Base-by-base conservation (phyloP, 2,329 filamentous ascomycete species). In the Fulvia fulva region DNA sequence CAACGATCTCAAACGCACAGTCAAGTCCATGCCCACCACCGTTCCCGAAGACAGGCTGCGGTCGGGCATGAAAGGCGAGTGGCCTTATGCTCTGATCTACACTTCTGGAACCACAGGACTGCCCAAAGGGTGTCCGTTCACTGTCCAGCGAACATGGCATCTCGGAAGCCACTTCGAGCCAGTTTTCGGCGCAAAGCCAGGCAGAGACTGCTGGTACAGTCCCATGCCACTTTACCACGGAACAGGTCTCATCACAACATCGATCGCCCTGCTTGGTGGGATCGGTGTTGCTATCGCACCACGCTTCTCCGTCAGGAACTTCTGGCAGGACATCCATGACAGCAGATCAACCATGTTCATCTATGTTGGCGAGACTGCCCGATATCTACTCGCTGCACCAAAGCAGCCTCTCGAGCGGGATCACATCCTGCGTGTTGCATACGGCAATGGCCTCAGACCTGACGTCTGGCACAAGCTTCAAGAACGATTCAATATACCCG, bases 211-310 rank as follows among this genome's bases (percentile, higher is more conserved):
- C 43, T 90, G 85, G 81, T 91, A 90, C 69, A 81, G 84, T 68
- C 88, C 87, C 69, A 91, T 91, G 87, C 88, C 83, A 0, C 76
- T 90, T 26, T 91, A 91, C 69, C 88, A 92, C 71, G 87, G 87
- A 12, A 91, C 89, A 0, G 88, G 88, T 5, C 82, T 82, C 16
- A 69, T 93, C 21, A 79, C 93, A 43, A 82, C 81, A 8, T 82
- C 87, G 25, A 78, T 77, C 5, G 77, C 80, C 44, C 73, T 90
- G 52, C 65, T 84, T 3, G 73, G 72, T 5, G 81, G 84, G 2
- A 63, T 81, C 16, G 85, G 85, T 0, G 72, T 86, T 32, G 87
- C 84, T 65, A 79, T 89, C 30, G 84, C 82, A 16, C 83, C 81
- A 53, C 83, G 81, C 69, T 92, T 91, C 75, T 88, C 84, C 56